Evolutionary conservation across 306 rosid genomes (phyloP), one percentile per base, ranked within the genome.

Genomic region (Hippophae tibetana): DNA sequence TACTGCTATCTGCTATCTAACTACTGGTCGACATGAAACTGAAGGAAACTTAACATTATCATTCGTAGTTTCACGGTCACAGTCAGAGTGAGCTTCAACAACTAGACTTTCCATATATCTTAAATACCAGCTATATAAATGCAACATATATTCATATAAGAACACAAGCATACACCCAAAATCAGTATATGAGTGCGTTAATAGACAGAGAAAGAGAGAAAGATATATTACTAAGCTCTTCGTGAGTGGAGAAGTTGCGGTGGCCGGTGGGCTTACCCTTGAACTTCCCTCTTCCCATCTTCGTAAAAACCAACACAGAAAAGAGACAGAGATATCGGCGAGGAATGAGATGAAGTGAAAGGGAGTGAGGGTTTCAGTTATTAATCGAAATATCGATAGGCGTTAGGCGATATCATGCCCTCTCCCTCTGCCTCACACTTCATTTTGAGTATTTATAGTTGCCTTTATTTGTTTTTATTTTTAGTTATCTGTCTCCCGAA

Each of bases 211-310:
- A 60, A 52, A 61, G 13, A 14, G 5, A 25, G 48, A 78, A n/a
- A 40, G 41, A 31, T 31, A 31, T 31, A 31, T 84, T 76, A 86
- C 97, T 79, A 47, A 90, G 54, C 57, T 90, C 95, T 62, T 90
- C 97, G 3, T 80, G 85, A 41, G 83, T 84, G 52, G 97, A 90
- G 73, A 85, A 90, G 66, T 87, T 82, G 79, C 97, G 97, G 58
- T 82, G 94, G 8, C 97, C 97, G 41, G 94, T 90, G 69, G 97
- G 95, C 82, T 90, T 84, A 81, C 76, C 67, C 85, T 87, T 90
- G 92, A 63, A 87, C 82, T 83, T 87, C 70, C 97, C 97, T 65
- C 97, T 79, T 62, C 87, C 96, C 97, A 90, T 90, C 57, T 63
- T 66, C 64, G 54, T 31, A 2, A 38, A 14, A 52, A 43, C 25